These are phyloP conservation scores for Ceratobasidium papillatum DNA, from an alignment of 1,284 basidiomycete genomes.

Conservation along the genomic window DNA sequence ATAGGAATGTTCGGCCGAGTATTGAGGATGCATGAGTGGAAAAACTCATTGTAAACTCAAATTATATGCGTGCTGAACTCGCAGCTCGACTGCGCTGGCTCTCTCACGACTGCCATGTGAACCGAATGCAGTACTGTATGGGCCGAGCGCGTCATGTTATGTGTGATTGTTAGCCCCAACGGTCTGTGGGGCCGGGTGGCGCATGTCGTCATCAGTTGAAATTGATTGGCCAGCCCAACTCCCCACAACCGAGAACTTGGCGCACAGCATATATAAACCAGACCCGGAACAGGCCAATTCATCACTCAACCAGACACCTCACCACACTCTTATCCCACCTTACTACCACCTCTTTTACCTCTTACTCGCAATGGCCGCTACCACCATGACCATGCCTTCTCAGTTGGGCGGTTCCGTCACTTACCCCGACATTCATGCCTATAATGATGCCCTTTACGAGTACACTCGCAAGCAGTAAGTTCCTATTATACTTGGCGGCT, in stretches of 20 bases:
- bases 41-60: background rate
- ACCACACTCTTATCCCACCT: background rate
- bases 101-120: background rate
- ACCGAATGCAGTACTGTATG: background rate
- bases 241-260: background rate
- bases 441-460: slow-evolving; percentile 27
- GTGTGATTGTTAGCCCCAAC: background rate
- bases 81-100: background rate
- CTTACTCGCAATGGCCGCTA: background rate
- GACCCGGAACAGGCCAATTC: background rate
- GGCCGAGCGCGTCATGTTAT: background rate
- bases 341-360: background rate
- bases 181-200: background rate
- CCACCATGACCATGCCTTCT: slow-evolving; percentile 29
- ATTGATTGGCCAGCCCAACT: background rate
- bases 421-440: slow-evolving; percentile 16
- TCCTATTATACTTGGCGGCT: background rate
- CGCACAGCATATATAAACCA: background rate
- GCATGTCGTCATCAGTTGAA: background rate
- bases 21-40: background rate
- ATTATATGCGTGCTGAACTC: background rate
- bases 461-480: slow-evolving; percentile 30
- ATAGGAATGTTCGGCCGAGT: background rate
- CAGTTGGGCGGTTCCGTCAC: slow-evolving; percentile 6
- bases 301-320: background rate